Conservation (phyloP, 73 alveolate genomes). For the Strombidium stylifer region DNA sequence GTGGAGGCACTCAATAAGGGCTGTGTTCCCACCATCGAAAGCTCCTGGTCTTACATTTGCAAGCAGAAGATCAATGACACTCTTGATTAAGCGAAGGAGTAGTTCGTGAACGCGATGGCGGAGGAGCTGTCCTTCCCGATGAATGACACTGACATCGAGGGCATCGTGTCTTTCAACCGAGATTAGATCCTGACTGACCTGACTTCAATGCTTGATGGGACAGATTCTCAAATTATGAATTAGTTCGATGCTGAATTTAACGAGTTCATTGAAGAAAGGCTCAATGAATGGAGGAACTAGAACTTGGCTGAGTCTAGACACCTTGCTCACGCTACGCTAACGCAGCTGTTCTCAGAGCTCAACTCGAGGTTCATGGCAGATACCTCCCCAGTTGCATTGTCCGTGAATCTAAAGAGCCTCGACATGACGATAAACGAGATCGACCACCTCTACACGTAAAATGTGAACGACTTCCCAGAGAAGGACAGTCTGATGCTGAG, state of each 20-base stretch:
- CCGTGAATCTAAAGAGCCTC: no score
- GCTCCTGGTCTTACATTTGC: slow-evolving; percentile 78
- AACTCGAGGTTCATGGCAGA: slow-evolving; percentile 51
- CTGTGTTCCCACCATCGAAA: slow-evolving; percentile 79
- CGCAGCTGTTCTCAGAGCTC: slow-evolving; percentile 61
- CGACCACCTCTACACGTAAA: slow-evolving; percentile 61
- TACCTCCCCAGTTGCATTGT: slow-evolving; percentile 35
- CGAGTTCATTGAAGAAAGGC: no score
- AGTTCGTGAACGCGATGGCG: slow-evolving; percentile 33
- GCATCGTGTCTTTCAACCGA: no score
- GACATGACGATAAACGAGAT: slow-evolving; percentile 65
- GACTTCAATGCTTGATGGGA: no score
- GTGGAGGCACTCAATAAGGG: slow-evolving; percentile 55
- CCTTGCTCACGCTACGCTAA: slow-evolving; percentile 54
- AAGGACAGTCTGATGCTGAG: slow-evolving; percentile 59
- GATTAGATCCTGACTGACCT: no score
- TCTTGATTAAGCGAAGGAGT: slow-evolving; percentile 44
- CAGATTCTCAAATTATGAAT: no score
- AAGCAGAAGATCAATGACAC: slow-evolving; percentile 61
- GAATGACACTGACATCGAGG: no score
- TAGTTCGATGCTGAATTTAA: no score
- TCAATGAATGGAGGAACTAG: slow-evolving; percentile 33
- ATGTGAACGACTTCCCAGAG: slow-evolving; percentile 59
- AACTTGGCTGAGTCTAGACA: slow-evolving; percentile 68
- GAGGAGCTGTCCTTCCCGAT: slow-evolving; percentile 29